Conservation (phyloP, 2,329 filamentous ascomycete species). For the Cercospora zeina region DNA sequence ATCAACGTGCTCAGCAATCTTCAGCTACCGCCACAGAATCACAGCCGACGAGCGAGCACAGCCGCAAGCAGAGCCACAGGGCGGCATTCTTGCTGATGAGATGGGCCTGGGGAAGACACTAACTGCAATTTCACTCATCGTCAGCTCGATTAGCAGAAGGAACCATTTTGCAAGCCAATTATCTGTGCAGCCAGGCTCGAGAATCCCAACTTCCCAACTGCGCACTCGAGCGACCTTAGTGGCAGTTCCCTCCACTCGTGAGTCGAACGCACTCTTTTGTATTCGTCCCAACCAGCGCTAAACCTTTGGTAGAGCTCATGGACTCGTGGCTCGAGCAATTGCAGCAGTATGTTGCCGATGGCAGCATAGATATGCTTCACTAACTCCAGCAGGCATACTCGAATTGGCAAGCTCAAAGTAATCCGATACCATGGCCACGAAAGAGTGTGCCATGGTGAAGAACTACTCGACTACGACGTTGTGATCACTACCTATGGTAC, state of each 20-base stretch:
- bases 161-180: neutral
- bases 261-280: neutral
- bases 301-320: neutral
- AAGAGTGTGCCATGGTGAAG: neutral
- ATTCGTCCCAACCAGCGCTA: too few species aligned
- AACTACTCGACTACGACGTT: neutral
- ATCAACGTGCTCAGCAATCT: accelerated
- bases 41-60: neutral
- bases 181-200: accelerated
- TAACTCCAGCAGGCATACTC: neutral
- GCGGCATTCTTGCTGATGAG: neutral
- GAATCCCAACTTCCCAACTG: neutral
- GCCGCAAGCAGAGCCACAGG: neutral
- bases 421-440: neutral
- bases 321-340: neutral
- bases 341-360: neutral
- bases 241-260: neutral
- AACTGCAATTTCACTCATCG: neutral
- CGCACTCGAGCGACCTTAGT: neutral
- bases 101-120: neutral
- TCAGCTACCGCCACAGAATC: neutral
- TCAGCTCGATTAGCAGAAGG: neutral
- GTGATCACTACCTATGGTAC: neutral
- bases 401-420: neutral
- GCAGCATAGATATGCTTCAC: neutral